Base-by-base conservation (phyloP, 2,329 filamentous ascomycete genomes). In the Xylaria sp. region DNA sequence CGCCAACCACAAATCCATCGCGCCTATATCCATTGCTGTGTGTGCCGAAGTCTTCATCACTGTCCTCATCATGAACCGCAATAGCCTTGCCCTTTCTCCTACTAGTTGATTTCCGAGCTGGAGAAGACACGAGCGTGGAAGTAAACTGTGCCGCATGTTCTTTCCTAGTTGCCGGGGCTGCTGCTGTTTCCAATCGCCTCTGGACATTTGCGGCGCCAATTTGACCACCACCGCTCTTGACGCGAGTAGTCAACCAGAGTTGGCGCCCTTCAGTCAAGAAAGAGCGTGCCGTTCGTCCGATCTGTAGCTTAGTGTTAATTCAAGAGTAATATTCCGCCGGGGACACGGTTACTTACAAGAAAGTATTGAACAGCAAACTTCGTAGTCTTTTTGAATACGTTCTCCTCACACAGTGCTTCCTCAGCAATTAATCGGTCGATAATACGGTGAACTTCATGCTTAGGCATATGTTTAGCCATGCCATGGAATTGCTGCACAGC, bases 391-490 rank as follows among this genome's bases (percentile, higher is more conserved):
- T 91, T 92, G 65, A 89, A 83, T 59, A 88, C 83, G 76, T 93
- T 92, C 41, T 90, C 83, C 80, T 98, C 94, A 15, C 79, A 80
- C 32, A 99, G 82, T 6, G 90, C 93, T 54, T 91, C 90, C 76
- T 97, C 92, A 5, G 87, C 87, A 8, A 93, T 82, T 10, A 99
- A 84, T 57, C 88, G 86, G 76, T 93, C 89, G 75, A 98, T 93
- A n/a, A 98, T 85, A 48, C 94, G 90, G 77, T 97, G 92, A 13
- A 94, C 86, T 76, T 97, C 93, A 44, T 90, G 89, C 75, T 91
- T 89, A 67, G 91, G 90, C 74, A 97, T 82, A 18, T 88, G 84
- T 70, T 87, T 89, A 15, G 92, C 94, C 51, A 87, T 85, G 15
- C 93, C 94, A 78, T 89, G 90, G 67, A 90, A 87, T 20, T 87